phyloP scores from a whole-genome alignment of 208 protist species.

The Trypanosoma cruzi region DNA sequence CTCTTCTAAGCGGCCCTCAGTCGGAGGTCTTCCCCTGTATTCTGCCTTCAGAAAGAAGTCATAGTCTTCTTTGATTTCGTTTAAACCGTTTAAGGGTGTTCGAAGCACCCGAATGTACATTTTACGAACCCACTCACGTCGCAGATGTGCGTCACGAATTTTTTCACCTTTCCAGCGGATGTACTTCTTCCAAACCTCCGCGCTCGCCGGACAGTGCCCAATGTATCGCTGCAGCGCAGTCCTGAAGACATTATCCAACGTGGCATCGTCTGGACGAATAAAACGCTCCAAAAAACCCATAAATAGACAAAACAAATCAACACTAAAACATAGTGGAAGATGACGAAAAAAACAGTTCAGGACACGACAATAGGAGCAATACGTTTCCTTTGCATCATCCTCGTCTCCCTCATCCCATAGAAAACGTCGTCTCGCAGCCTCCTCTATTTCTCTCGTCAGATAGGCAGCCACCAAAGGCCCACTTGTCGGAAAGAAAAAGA shows the following conservation, averaged over 20 bases:
- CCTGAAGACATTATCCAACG: slow-evolving; percentile 59
- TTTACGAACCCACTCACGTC: slow-evolving; percentile 65
- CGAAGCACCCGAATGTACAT: slow-evolving; percentile 72
- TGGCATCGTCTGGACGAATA: slow-evolving; percentile 56
- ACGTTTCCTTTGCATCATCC: slow-evolving; percentile 58
- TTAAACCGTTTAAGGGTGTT: slow-evolving; percentile 63
- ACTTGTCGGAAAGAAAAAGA: slow-evolving; percentile 76
- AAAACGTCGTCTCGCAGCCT: slow-evolving; percentile 31
- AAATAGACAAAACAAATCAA: slow-evolving; percentile 78
- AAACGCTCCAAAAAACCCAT: slow-evolving; percentile 64
- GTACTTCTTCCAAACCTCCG: slow-evolving; percentile 72
- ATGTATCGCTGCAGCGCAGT: slow-evolving; percentile 66
- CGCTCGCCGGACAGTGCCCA: slow-evolving; percentile 73
- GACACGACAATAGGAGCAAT: slow-evolving; percentile 61
- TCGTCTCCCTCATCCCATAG: slow-evolving; percentile 62
- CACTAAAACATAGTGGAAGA: slow-evolving; percentile 67
- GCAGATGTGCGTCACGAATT: slow-evolving; percentile 40
- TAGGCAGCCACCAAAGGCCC: slow-evolving; percentile 56
- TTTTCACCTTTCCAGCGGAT: slow-evolving; percentile 51
- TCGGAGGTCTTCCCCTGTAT: slow-evolving; percentile 49
- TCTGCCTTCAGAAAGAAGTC: slow-evolving; percentile 69
- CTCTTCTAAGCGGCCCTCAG: slow-evolving; percentile 41
- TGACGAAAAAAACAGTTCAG: slow-evolving; percentile 85
- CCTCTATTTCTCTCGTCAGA: slow-evolving; percentile 59
- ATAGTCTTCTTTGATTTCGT: slow-evolving; percentile 77